A percentile compares a stretch with the other conserved stretches of the same genome.
Conservation (phyloP, 805 yeast genomes). For the Candida qinlingensis region DNA sequence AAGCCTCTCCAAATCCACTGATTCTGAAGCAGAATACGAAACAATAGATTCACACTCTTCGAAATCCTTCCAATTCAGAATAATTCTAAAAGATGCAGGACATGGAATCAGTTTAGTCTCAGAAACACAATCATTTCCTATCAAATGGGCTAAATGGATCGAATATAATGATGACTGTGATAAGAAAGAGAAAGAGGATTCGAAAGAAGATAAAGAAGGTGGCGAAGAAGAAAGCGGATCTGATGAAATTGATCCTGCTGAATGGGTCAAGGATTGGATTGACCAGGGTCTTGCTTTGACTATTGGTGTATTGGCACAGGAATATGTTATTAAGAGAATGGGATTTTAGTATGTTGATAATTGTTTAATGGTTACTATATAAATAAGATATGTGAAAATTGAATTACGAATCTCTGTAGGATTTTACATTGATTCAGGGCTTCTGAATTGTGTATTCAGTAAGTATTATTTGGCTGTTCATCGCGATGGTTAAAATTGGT, state of each 20-base stretch:
- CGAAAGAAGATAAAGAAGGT: constrained; percentile 18
- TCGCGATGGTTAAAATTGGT: no score
- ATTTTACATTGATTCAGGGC: no score
- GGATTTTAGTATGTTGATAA: constrained; percentile 18
- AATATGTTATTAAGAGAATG: constrained; percentile 88
- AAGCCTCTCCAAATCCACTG: constrained; percentile 24
- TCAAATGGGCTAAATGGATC: constrained; percentile 93
- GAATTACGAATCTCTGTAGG: no score
- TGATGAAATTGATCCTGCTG: constrained; percentile 69
- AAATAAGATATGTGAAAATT: no score
- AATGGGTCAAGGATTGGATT: constrained; percentile 78
- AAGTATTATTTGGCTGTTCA: no score
- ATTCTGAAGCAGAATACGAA: constrained; percentile 21
- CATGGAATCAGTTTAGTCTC: constrained; percentile 70
- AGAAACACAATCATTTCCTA: constrained; percentile 86
- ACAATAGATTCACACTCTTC: constrained; percentile 35
- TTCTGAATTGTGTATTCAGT: no score
- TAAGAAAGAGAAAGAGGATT: constrained; percentile 23
- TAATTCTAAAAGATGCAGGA: constrained; percentile 71
- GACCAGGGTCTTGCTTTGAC: constrained; percentile 72
- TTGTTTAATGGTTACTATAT: no score
- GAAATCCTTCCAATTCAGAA: constrained; percentile 66
- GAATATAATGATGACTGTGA: constrained; percentile 25
- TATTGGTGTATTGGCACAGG: constrained; percentile 85
- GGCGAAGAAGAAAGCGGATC: constrained; percentile 28